Base-by-base conservation (phyloP, 257 asterid species). In the Solanum piurae region DNA sequence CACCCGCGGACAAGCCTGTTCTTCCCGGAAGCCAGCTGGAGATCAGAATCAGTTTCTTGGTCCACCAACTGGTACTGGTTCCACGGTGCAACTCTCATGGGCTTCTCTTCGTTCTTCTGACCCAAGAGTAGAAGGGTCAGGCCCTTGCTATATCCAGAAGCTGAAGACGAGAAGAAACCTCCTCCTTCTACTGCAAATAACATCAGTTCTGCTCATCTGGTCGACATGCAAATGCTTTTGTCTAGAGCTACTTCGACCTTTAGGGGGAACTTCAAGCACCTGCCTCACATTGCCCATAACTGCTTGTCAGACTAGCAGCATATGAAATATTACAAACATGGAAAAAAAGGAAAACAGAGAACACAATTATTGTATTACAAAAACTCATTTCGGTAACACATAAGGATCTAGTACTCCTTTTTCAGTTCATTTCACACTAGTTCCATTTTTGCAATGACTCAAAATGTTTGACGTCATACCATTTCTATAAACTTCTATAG, bases 71-170 rank as follows among this genome's bases (percentile, higher is more conserved):
- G 99, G 95, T 96, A 97, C 88, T 96, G 98, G 93, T 92, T 95
- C 98, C 99, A 97, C 93, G 99, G 99, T 3, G 98, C 88, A 89
- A 97, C 99, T 94, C 95, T 97, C 98, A 95, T 95, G 96, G 97
- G 98, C 90, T 96, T 96, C 90, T 94, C 98, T 92, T 94, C 98
- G 91, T 86, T 90, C 91, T 92, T 96, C 88, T 92, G 98, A 85
- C 99, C 96, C 95, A 96, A 91, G 88, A 97, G 89, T 87, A 97
- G 97, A 87, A 97, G 98, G 93, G 98, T 89, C 92, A 97, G 91
- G 75, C 98, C 99, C 94, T 96, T 95, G 90, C 98, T 95, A 92
- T 97, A 97, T 84, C 99, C 99, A 74, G 98, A 94, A n/a, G 96
- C 99, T 88, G 99, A 97, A 91, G 99, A 93, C 87, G 99, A 97